Percentiles rank a stretch among this genome's conserved stretches.
These are phyloP conservation scores for Bodo saltans DNA, from an alignment of 78 protist genomes.

Conservation along the genomic window DNA sequence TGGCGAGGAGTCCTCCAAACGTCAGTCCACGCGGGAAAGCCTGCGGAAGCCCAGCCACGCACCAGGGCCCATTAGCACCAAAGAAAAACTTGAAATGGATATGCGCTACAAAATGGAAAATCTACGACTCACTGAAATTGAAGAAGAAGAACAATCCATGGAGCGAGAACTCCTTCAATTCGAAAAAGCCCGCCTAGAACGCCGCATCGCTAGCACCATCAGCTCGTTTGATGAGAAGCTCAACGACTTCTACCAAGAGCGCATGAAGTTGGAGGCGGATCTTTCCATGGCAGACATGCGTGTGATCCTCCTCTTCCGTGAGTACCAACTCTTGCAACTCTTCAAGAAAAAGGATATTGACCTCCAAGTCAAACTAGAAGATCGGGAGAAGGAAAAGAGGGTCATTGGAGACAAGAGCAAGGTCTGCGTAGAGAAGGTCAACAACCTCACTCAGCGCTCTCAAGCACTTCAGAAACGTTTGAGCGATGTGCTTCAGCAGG, in stretches of 20 bases:
- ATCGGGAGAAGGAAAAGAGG: slow-evolving; percentile 27
- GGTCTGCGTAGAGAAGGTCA: slow-evolving; percentile 31
- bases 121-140: slow-evolving; percentile 2
- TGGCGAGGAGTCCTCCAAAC: not conserved
- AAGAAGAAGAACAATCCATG: slow-evolving; percentile 20
- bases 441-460: not conserved
- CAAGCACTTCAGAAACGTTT: not conserved
- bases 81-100: not conserved
- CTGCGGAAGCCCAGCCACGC: not conserved
- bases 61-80: not conserved
- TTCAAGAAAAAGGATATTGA: slow-evolving; percentile 48
- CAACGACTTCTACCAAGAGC: slow-evolving; percentile 34
- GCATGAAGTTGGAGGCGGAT: slow-evolving; percentile 51
- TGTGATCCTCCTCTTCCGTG: slow-evolving; percentile 48
- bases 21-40: not conserved
- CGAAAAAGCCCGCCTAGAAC: slow-evolving; percentile 4
- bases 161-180: not conserved
- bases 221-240: slow-evolving; percentile 37
- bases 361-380: slow-evolving; percentile 29
- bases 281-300: slow-evolving; percentile 52
- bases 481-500: not conserved
- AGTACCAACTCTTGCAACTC: slow-evolving; percentile 55
- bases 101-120: not conserved
- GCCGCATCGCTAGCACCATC: not conserved
- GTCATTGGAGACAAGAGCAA: slow-evolving; percentile 25